Conservation (phyloP, 208 protist species). For the Acanthamoeba culbertsoni region DNA sequence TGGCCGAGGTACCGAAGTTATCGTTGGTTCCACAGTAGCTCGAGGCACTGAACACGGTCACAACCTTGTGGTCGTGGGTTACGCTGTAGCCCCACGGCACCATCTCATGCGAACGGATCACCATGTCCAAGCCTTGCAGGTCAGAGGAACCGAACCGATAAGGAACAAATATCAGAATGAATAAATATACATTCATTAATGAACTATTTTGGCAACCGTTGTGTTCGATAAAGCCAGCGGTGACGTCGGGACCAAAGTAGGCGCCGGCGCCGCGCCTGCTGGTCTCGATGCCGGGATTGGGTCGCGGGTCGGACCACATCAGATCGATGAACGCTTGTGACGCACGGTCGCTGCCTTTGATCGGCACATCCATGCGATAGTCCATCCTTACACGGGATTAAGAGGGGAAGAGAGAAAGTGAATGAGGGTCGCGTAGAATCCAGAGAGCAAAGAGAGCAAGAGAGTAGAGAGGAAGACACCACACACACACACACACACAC, state of each 20-base stretch:
- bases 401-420: not conserved
- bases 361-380: not conserved
- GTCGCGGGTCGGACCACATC: constrained; percentile 92
- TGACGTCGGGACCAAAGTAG: constrained; percentile 96
- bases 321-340: constrained; percentile 88
- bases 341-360: not conserved
- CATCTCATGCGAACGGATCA: constrained; percentile 96
- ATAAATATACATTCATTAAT: not conserved
- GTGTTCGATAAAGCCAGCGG: constrained; percentile 88
- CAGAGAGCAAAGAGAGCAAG: not conserved
- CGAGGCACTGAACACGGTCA: constrained; percentile 96
- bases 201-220: constrained; percentile 86
- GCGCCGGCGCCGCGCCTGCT: constrained; percentile 94
- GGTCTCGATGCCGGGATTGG: constrained; percentile 82
- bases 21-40: constrained; percentile 91
- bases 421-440: not conserved
- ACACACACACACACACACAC: no score
- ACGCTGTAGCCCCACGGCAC: constrained; percentile 87
- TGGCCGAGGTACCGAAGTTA: not conserved
- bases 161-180: not conserved
- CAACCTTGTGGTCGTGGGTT: constrained; percentile 89
- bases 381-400: no score
- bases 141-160: no score
- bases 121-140: not conserved
- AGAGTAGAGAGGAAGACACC: no score